These are phyloP conservation scores for Tetrapisispora phaffii DNA, from an alignment of 805 yeast genomes.

Conservation along the genomic window DNA sequence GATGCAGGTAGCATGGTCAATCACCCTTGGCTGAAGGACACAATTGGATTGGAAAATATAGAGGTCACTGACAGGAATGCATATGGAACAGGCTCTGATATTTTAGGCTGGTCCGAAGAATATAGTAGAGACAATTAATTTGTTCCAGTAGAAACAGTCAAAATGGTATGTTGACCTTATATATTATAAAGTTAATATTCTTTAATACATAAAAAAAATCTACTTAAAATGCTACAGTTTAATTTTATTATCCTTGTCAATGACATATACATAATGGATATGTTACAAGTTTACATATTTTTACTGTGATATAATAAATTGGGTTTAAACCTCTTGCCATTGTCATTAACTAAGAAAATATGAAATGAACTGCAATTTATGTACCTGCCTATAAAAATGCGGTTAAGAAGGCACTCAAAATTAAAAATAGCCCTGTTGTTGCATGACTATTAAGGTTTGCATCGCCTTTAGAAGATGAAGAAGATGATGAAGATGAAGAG, in stretches of 20 bases:
- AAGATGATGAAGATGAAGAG: conserved; percentile 13
- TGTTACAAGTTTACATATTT: too few relatives aligned
- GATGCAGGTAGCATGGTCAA: conserved; percentile 97
- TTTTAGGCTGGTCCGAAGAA: conserved; percentile 83
- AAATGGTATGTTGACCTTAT: too few relatives aligned
- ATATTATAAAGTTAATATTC: too few relatives aligned
- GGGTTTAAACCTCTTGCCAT: too few relatives aligned
- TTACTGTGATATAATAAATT: too few relatives aligned
- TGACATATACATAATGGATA: too few relatives aligned
- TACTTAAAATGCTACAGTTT: too few relatives aligned
- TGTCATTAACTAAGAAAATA: too few relatives aligned
- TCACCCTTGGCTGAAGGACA: conserved; percentile 74
- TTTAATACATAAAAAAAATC: too few relatives aligned
- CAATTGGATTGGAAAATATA: conserved; percentile 62
- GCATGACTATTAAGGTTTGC: conserved; percentile 8
- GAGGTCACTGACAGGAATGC: conserved; percentile 55
- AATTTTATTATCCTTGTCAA: too few relatives aligned
- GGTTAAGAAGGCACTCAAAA: conserved; percentile 27
- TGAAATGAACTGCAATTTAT: too few relatives aligned
- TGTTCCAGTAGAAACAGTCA: not conserved
- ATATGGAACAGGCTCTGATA: conserved; percentile 76
- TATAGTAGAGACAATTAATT: too few relatives aligned
- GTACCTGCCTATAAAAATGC: conserved; percentile 24
- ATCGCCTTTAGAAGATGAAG: conserved; percentile 17
- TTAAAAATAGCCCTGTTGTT: conserved; percentile 19